phyloP scores from a whole-genome alignment of 2,329 filamentous ascomycete genomes.

The Verticillium albo-atrum region DNA sequence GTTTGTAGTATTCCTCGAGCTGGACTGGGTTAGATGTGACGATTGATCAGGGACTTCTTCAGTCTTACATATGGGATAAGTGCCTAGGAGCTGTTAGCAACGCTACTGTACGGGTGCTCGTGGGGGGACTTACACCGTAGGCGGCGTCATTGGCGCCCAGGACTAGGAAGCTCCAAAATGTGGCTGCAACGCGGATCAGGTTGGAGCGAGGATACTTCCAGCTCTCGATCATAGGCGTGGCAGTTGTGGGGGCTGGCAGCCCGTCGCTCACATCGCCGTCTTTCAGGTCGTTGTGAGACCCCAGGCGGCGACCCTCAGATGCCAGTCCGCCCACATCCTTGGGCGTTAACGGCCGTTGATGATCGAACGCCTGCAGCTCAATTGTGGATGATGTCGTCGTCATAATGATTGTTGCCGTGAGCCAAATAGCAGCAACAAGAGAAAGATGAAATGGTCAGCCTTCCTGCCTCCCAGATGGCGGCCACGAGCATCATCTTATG shows the following conservation, averaged over 20 bases:
- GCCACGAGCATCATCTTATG: background rate
- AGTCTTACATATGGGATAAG: conserved; percentile 44
- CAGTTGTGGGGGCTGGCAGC: conserved; percentile 6
- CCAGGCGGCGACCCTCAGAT: conserved; percentile 5
- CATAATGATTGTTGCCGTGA: background rate
- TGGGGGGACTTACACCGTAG: conserved; percentile 44
- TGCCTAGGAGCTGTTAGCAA: conserved; percentile 26
- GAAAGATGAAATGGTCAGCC: background rate
- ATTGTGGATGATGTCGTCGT: conserved; percentile 2
- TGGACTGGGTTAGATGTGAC: conserved; percentile 5
- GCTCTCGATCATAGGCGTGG: conserved; percentile 21
- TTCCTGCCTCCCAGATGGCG: background rate
- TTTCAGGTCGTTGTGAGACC: conserved; percentile 1
- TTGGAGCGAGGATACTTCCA: conserved; percentile 48
- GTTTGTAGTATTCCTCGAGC: conserved; percentile 47
- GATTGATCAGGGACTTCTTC: background rate
- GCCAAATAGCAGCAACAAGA: background rate
- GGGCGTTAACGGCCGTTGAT: background rate
- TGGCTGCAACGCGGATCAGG: conserved; percentile 41
- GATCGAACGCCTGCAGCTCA: conserved; percentile 3
- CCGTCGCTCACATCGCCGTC: background rate
- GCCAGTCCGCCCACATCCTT: conserved; percentile 3
- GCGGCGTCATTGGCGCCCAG: conserved; percentile 56
- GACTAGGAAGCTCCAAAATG: conserved; percentile 54
- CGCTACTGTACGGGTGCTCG: background rate